Evolutionary conservation across 2,329 filamentous ascomycete genomes (phyloP).

Genomic region (Claviceps arundinis): DNA sequence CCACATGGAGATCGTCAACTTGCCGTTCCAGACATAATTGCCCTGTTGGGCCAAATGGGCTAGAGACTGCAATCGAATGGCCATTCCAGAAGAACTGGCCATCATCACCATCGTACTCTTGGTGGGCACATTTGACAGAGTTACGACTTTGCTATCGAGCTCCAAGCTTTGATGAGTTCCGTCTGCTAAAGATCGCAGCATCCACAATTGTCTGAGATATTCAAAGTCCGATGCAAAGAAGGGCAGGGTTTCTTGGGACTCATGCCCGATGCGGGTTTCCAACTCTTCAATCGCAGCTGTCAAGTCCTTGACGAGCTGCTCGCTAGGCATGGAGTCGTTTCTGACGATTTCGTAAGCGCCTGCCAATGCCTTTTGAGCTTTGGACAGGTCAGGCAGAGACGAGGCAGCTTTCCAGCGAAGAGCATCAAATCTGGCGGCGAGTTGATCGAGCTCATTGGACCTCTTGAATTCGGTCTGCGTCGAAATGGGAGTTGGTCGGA

Average conservation of each 20-base stretch:
- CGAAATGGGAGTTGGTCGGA: constrained; percentile 50
- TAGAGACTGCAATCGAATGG: constrained; percentile 31
- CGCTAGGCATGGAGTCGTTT: constrained; percentile 23
- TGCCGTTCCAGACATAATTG: constrained; percentile 27
- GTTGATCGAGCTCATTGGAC: constrained; percentile 36
- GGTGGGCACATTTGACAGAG: constrained; percentile 32
- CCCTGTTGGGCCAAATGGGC: constrained; percentile 31
- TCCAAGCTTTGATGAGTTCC: not conserved
- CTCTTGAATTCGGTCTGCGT: constrained; percentile 31
- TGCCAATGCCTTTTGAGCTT: constrained; percentile 40
- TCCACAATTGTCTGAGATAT: constrained; percentile 36
- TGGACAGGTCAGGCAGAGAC: constrained; percentile 36
- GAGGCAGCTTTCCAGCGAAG: constrained; percentile 45
- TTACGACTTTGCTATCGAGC: constrained; percentile 26
- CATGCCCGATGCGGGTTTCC: constrained; percentile 30
- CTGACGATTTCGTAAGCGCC: constrained; percentile 44
- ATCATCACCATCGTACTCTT: constrained; percentile 20
- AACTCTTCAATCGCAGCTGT: constrained; percentile 37
- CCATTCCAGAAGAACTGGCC: constrained; percentile 21
- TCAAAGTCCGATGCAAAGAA: constrained; percentile 45
- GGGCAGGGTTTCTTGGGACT: constrained; percentile 28
- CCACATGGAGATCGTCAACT: constrained; percentile 33
- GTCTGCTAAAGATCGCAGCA: constrained; percentile 22
- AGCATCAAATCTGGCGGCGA: constrained; percentile 47
- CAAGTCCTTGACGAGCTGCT: constrained; percentile 36